Evolutionary conservation across 2,329 filamentous ascomycete genomes (phyloP).

Genomic region (Leptographium radiaticola): DNA sequence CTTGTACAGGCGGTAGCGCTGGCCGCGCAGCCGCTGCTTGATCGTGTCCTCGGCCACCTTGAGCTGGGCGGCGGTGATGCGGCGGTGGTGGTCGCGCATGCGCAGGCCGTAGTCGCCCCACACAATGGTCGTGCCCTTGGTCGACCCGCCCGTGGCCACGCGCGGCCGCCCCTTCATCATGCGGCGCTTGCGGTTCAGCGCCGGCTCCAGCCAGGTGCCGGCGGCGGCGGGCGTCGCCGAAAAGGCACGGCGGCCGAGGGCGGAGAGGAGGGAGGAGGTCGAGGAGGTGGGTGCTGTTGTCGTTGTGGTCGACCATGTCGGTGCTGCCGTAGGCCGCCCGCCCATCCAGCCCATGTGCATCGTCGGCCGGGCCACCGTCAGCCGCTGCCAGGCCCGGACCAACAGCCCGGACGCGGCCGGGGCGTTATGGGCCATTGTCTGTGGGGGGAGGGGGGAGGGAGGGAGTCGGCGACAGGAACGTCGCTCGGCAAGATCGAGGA

Average conservation of each 20-base stretch:
- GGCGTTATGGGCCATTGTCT: conserved; percentile 26
- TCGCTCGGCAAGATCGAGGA: too few relatives aligned
- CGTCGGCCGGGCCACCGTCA: conserved; percentile 29
- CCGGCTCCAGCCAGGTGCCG: conserved; percentile 74
- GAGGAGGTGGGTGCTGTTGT: conserved; percentile 10
- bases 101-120: conserved; percentile 95
- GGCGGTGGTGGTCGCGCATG: conserved; percentile 84
- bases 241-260: conserved; percentile 45
- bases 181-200: conserved; percentile 60
- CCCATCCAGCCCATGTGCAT: conserved; percentile 7
- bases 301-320: not conserved
- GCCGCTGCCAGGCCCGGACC: conserved; percentile 35
- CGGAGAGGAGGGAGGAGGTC: conserved; percentile 12
- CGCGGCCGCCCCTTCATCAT: conserved; percentile 86
- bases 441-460: not conserved
- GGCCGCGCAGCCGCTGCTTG: conserved; percentile 71
- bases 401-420: conserved; percentile 28
- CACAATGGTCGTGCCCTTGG: conserved; percentile 84
- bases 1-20: conserved; percentile 88
- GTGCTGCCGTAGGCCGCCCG: too few relatives aligned
- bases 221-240: conserved; percentile 49
- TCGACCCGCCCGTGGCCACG: conserved; percentile 81
- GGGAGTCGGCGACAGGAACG: too few relatives aligned
- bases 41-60: conserved; percentile 92
- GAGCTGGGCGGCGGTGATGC: conserved; percentile 75